Evolutionary conservation across 2,329 filamentous ascomycete species (phyloP), one percentile per base, ranked within the genome.

Genomic region (Teratosphaeriaceae sp.): DNA sequence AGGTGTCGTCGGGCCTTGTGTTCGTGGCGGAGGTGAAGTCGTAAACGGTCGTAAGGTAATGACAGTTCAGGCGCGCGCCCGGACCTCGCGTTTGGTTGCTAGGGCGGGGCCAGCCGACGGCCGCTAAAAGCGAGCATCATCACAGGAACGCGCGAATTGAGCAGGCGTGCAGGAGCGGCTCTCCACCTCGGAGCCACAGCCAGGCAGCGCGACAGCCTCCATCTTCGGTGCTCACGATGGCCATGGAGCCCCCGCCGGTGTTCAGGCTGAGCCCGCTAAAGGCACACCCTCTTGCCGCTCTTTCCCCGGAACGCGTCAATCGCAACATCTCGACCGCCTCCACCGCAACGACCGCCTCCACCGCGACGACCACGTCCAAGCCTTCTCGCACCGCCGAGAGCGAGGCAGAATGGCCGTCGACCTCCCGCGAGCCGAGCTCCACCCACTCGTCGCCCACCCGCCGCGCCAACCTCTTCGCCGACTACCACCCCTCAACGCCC

Each of bases 251-350:
- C 20, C 63, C 65, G 58, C 61, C 61, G 49, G 65, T 67, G 56
- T 73, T 71, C 53, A 67, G 72, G 47, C 73, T 72, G 55, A 76
- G 77, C 48, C 71, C 76, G 29, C 72, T 70, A 47, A 71, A 72
- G 50, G 40, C 45, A 27, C 47, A 49, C 45, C 76, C 82, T 40
- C 69, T 85, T 38, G 76, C 79, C 50, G 68, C 74, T 24, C 68
- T 76, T 40, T 81, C 82, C 16, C 79, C 80, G 8, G 80, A 84
- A 54, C 79, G 80, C 56, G 71, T 76, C 45, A 82, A 84, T 50
- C 43, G 43, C 7, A 34, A 38, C n/a, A 22, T 26, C 22, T 48
- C 45, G n/a, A 42, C 45, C 4, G 51, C 58, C 68, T n/a, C n/a
- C n/a, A n/a, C n/a, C n/a, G n/a, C n/a, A n/a, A 72, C 50, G 66